Base-by-base conservation (phyloP, 129 eudicot genomes). In the Solidago caesia region DNA sequence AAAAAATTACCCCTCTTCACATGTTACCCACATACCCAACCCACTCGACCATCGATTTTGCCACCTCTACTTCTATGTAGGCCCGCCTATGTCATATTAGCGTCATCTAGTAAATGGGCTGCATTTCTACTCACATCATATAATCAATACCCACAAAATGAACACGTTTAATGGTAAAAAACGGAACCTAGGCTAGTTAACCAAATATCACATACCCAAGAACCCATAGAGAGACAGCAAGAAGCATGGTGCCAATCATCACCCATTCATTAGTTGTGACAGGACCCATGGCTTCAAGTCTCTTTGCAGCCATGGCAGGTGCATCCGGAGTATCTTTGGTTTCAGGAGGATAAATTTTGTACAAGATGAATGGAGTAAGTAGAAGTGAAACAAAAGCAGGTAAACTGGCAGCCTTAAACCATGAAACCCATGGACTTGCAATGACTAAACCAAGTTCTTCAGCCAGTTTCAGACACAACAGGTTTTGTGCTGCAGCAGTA, bases 401-500 rank as follows among this genome's bases (percentile, higher is more conserved):
- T 68, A 92, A 80, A 79, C 91, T 82, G 71, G 98, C 98, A 66
- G 92, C 91, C 85, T 87, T 87, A 76, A 92, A 87, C 98, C 98
- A 92, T 66, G 88, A 66, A 69, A 92, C 79, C 98, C 98, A 92
- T 41, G 98, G 96, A 55, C 75, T 86, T 14, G 90, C 77, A 64
- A 92, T 86, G 29, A 84, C 86, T 49, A 92, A 87, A 33, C 98
- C 98, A 70, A 92, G 92, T 74, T 88, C 96, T 82, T 92, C 95
- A 0, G 98, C 98, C 63, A 92, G 83, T 73, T 92, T 92, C 57
- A 92, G 85, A 81, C 98, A 92, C 82, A 92, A 79, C 29, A 92
- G 84, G 74, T 92, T 92, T 89, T 92, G 98, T 81, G 98, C 98
- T 74, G 98, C 98, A 65, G 96, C 98, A 75, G 98, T 92, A 42